Percentiles rank a stretch among this genome's conserved stretches.
phyloP scores from a whole-genome alignment of 2,329 filamentous ascomycete species.

The Fusarium torreyae region DNA sequence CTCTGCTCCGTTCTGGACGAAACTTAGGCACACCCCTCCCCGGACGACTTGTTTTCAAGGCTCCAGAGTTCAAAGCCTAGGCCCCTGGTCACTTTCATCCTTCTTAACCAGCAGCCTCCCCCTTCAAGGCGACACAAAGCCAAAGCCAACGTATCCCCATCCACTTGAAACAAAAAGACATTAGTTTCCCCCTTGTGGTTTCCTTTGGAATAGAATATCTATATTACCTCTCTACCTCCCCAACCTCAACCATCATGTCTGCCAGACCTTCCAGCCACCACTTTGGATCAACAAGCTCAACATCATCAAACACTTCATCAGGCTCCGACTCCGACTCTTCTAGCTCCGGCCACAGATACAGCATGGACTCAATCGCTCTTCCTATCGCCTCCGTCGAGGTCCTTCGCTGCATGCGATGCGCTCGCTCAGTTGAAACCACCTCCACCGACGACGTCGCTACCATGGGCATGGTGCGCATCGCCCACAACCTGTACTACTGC shows the following conservation, averaged over 20 bases:
- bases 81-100: conserved; percentile 34
- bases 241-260: conserved; percentile 39
- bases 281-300: conserved; percentile 45
- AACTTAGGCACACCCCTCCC: conserved; percentile 28
- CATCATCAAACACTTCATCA: conserved; percentile 41
- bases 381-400: conserved; percentile 70
- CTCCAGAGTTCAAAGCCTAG: conserved; percentile 41
- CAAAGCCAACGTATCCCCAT: conserved; percentile 40
- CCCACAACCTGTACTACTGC: conserved; percentile 77
- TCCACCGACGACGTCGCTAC: conserved; percentile 71
- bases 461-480: conserved; percentile 75
- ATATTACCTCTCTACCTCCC: conserved; percentile 38
- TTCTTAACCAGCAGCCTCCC: conserved; percentile 37
- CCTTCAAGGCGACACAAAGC: conserved; percentile 36
- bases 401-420: conserved; percentile 74
- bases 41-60: conserved; percentile 37
- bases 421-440: conserved; percentile 72
- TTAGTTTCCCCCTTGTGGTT: conserved; percentile 26
- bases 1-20: conserved; percentile 29
- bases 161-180: conserved; percentile 35
- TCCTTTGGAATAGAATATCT: conserved; percentile 25
- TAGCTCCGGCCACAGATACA: conserved; percentile 56
- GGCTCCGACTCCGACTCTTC: conserved; percentile 45
- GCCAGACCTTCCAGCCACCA: conserved; percentile 43
- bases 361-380: conserved; percentile 64